A percentile compares a stretch with the other conserved stretches of the same genome.
Evolutionary conservation across 202 grass and related monocot species (phyloP).

Genomic region (Carex arenaria): DNA sequence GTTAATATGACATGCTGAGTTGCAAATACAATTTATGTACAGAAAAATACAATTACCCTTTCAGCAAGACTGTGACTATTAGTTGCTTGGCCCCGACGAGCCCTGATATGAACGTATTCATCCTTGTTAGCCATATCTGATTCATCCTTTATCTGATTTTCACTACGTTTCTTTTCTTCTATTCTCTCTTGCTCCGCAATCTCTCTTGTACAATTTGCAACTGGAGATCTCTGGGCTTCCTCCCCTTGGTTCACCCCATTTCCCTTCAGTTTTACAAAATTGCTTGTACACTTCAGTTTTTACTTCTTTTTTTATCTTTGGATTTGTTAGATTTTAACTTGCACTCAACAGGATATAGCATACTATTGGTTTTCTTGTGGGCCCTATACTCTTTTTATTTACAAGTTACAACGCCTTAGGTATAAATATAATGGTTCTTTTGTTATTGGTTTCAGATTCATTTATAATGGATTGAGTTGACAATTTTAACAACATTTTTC

Average conservation of each 20-base stretch:
- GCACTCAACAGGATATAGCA: background rate
- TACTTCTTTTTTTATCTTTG: background rate
- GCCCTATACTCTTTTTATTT: background rate
- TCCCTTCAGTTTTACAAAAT: slow-evolving; percentile 35
- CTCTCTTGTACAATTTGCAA: slow-evolving; percentile 11
- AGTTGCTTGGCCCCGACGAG: slow-evolving; percentile 86
- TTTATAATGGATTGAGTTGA: background rate
- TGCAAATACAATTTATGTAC: background rate
- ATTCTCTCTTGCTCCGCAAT: slow-evolving; percentile 15
- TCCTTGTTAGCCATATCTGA: slow-evolving; percentile 26
- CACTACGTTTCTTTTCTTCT: slow-evolving; percentile 34
- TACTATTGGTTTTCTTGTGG: background rate
- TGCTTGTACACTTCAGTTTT: background rate
- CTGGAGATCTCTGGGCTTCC: slow-evolving; percentile 12
- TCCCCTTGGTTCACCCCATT: slow-evolving; percentile 32
- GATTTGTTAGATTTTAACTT: background rate
- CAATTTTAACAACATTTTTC: background rate
- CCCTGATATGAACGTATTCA: slow-evolving; percentile 89
- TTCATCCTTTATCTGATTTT: slow-evolving; percentile 35
- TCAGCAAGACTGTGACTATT: slow-evolving; percentile 91
- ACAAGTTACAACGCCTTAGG: background rate
- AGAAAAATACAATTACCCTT: slow-evolving; percentile 37
- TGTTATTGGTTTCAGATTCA: background rate
- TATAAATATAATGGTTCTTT: background rate
- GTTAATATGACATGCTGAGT: background rate